Conservation (phyloP, 1,284 basidiomycete species). For the Porogramme epimiltina region DNA sequence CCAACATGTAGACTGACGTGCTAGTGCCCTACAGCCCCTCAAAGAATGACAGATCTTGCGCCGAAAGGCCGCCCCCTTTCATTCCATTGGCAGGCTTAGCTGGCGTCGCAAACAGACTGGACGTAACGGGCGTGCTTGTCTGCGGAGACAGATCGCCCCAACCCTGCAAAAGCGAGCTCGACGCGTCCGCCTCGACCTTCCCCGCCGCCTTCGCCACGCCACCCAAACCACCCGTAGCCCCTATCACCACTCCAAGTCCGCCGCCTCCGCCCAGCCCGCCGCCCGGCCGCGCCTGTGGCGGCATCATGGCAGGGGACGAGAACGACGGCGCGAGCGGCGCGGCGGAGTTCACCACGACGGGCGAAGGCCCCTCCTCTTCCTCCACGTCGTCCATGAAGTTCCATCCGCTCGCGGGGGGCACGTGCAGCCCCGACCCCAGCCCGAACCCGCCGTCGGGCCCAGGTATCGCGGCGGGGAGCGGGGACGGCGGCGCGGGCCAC, state of each 20-base stretch:
- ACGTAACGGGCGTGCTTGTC: background rate
- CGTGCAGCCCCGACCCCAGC: no score
- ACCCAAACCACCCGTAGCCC: background rate
- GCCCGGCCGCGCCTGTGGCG: background rate
- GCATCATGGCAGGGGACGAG: background rate
- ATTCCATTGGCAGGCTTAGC: slow-evolving; percentile 33
- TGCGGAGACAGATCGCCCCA: slow-evolving; percentile 7
- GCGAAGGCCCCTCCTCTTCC: slow-evolving; percentile 24
- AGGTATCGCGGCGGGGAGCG: slow-evolving; percentile 48
- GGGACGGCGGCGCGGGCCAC: slow-evolving; percentile 68
- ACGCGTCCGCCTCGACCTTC: slow-evolving; percentile 1
- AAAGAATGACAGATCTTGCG: slow-evolving; percentile 77
- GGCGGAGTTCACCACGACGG: background rate
- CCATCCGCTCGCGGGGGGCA: slow-evolving; percentile 2
- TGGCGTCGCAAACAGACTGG: slow-evolving; percentile 13
- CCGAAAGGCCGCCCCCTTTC: slow-evolving; percentile 50
- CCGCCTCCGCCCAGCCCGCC: background rate
- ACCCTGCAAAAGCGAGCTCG: slow-evolving; percentile 9
- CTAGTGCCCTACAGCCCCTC: slow-evolving; percentile 51
- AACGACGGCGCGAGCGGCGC: slow-evolving; percentile 13
- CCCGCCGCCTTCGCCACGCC: slow-evolving; percentile 6
- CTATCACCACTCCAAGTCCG: no score
- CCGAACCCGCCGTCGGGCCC: slow-evolving; percentile 21
- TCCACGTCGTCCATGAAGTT: slow-evolving; percentile 24
- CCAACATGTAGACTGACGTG: no score